Evolutionary conservation across 2,329 filamentous ascomycete species (phyloP).

Genomic region (Diplodia mutila): DNA sequence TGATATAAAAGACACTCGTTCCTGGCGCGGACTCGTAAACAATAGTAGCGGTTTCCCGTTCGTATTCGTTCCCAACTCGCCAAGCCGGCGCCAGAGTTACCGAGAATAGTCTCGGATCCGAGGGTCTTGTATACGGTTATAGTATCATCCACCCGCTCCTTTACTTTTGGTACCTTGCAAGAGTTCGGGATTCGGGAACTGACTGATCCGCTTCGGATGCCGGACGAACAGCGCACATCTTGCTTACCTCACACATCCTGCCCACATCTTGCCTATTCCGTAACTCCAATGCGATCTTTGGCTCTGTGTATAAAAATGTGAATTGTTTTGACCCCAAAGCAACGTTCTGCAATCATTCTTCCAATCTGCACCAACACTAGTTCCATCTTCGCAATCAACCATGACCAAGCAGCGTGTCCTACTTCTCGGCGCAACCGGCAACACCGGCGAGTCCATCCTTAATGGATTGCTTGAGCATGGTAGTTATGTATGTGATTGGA

Average conservation of each 20-base stretch:
- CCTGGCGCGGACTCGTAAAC: not conserved
- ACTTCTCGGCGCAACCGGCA: constrained; percentile 1
- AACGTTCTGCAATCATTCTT: no score
- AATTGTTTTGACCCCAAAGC: no score
- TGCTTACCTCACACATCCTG: not conserved
- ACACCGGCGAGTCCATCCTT: constrained; percentile 8
- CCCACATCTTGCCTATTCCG: not conserved
- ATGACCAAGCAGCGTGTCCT: constrained; percentile 1
- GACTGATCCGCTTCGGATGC: not conserved
- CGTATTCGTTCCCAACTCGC: not conserved
- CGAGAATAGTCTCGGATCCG: not conserved
- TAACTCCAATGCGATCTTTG: not conserved
- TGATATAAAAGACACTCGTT: not conserved
- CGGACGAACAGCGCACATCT: not conserved
- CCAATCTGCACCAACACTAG: not conserved
- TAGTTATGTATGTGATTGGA: not conserved
- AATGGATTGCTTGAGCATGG: not conserved
- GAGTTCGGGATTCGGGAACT: not conserved
- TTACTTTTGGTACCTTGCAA: not conserved
- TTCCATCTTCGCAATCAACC: not conserved
- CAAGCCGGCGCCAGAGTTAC: not conserved
- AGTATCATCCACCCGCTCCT: not conserved
- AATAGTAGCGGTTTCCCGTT: not conserved
- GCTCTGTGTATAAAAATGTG: no score
- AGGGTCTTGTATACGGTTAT: not conserved